Evolutionary conservation across 2,329 filamentous ascomycete species (phyloP).

Genomic region (Ilyonectria mors-panacis): DNA sequence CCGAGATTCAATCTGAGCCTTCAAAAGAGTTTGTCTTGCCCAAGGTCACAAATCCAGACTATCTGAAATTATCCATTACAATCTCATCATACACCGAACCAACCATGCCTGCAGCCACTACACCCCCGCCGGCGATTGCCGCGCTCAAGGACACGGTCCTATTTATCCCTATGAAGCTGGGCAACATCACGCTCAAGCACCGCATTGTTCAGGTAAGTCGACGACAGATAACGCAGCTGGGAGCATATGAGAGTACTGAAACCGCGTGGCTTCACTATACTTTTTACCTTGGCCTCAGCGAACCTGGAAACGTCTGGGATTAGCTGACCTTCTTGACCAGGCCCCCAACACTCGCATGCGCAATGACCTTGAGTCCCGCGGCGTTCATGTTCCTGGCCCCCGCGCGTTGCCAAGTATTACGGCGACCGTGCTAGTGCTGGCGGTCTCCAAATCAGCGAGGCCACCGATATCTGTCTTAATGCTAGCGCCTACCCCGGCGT

Average conservation of each 20-base stretch:
- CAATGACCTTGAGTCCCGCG: constrained; percentile 50
- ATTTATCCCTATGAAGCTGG: constrained; percentile 54
- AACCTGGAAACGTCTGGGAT: not conserved
- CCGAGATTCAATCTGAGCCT: constrained; percentile 16
- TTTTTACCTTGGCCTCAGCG: not conserved
- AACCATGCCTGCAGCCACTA: constrained; percentile 37
- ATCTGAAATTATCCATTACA: not conserved
- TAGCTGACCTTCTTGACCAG: constrained; percentile 17
- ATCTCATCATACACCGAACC: not conserved
- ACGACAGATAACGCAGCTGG: not conserved
- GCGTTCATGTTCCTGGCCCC: constrained; percentile 51
- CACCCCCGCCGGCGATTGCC: constrained; percentile 36
- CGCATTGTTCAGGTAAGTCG: constrained; percentile 53
- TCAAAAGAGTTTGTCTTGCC: constrained; percentile 19
- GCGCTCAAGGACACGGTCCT: constrained; percentile 49
- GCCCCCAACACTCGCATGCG: constrained; percentile 44
- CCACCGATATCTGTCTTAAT: constrained; percentile 49
- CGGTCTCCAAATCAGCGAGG: constrained; percentile 50
- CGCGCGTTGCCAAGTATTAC: constrained; percentile 49
- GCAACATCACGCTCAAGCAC: constrained; percentile 52
- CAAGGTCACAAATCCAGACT: not conserved
- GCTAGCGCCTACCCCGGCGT: constrained; percentile 50
- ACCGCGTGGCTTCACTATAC: too few relatives aligned
- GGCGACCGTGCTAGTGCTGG: constrained; percentile 52
- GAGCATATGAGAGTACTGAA: too few relatives aligned